phyloP scores from a whole-genome alignment of 352 stramenopile species.

The Phytophthora hybrid region DNA sequence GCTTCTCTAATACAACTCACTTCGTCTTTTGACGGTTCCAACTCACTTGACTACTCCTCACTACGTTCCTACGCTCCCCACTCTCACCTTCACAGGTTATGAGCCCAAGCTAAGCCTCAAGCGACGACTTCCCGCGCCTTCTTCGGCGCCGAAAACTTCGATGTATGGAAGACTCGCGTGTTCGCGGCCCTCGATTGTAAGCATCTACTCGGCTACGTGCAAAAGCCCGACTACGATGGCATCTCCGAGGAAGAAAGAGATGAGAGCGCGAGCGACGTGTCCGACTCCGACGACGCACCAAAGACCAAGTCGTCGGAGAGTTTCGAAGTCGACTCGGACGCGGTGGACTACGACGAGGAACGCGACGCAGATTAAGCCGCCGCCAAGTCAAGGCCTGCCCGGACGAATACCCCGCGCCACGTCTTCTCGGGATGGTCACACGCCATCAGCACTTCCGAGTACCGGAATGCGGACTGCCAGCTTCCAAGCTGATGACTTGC shows the following conservation, averaged over 20 bases:
- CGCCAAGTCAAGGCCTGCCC: too few species aligned
- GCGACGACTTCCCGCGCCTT: slow-evolving; percentile 23
- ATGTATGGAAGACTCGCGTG: slow-evolving; percentile 15
- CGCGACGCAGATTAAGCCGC: too few species aligned
- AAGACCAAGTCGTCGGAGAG: not conserved
- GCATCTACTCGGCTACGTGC: slow-evolving; percentile 27
- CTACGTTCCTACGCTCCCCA: too few species aligned
- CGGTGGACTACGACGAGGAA: too few species aligned
- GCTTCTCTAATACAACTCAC: too few species aligned
- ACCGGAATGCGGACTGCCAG: too few species aligned
- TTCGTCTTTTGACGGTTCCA: too few species aligned
- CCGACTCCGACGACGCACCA: slow-evolving; percentile 3
- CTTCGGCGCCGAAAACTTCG: not conserved
- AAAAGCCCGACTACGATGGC: slow-evolving; percentile 18
- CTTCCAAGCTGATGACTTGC: too few species aligned
- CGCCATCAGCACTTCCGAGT: too few species aligned
- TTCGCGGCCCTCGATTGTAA: slow-evolving; percentile 19
- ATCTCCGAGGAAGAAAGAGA: slow-evolving; percentile 2
- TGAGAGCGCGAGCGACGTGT: not conserved
- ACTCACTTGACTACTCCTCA: too few species aligned
- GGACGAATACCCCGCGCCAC: not conserved
- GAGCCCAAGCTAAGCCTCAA: slow-evolving; percentile 22
- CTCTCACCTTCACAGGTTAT: too few species aligned
- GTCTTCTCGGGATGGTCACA: too few species aligned
- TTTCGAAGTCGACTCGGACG: not conserved